Conservation (phyloP, 164 flowering plant genomes). For the Dillenia suffruticosa region DNA sequence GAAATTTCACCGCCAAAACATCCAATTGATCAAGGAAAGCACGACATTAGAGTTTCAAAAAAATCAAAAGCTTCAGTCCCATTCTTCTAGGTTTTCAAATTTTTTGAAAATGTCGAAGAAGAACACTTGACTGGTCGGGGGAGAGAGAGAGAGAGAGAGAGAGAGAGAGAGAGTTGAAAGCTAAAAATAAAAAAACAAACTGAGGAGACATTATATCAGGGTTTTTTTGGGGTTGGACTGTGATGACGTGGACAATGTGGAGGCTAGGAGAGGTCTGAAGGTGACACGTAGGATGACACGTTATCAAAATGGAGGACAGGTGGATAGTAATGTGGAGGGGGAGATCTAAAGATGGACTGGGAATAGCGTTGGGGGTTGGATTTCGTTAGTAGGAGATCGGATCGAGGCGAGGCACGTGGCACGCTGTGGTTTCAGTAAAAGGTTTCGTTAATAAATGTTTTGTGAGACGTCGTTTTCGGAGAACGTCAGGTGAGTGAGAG, state of each 20-base stretch:
- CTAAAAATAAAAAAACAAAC: no score
- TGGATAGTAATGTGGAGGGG: slow-evolving; percentile 14
- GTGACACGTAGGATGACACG: slow-evolving; percentile 1
- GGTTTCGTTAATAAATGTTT: not conserved
- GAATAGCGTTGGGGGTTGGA: not conserved
- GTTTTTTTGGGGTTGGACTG: no score
- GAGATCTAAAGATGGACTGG: slow-evolving; percentile 26
- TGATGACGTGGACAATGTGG: slow-evolving; percentile 27
- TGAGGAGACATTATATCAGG: no score
- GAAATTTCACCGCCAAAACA: no score
- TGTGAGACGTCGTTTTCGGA: no score
- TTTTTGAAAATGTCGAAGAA: not conserved
- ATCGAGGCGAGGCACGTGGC: slow-evolving; percentile 9
- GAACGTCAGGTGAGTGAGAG: no score
- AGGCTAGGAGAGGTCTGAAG: slow-evolving; percentile 7
- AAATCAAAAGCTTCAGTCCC: no score
- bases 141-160: not conserved
- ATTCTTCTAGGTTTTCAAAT: not conserved
- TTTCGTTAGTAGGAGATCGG: not conserved
- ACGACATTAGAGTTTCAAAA: no score
- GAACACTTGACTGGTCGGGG: slow-evolving; percentile 6
- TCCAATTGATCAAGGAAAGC: no score
- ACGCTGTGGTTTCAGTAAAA: not conserved
- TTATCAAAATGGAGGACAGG: not conserved
- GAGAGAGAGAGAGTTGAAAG: not conserved